Conservation (phyloP, 129 eudicot species). For the Dittrichia graveolens region DNA sequence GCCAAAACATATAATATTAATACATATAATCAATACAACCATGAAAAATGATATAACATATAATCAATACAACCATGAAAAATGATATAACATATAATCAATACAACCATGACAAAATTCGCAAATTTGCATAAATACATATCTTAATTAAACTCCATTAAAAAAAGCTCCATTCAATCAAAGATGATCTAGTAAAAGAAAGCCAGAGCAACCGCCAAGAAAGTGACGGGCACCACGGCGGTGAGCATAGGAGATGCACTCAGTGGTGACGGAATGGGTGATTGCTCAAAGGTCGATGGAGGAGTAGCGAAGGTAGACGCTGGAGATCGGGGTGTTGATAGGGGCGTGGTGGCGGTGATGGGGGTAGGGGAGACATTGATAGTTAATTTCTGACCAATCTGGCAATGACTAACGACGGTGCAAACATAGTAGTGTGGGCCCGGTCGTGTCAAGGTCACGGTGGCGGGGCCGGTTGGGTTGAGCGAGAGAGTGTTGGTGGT, state of each 20-base stretch:
- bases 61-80: not conserved
- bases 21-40: not conserved
- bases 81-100: not conserved
- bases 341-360: constrained; percentile 19
- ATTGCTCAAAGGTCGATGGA: constrained; percentile 16
- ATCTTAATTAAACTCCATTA: not conserved
- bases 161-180: not conserved
- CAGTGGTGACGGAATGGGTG: constrained; percentile 26
- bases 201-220: constrained; percentile 42
- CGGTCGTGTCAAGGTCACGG: constrained; percentile 36
- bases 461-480: constrained; percentile 46
- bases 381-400: constrained; percentile 59
- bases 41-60: not conserved
- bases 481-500: constrained; percentile 46
- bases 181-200: constrained; percentile 31
- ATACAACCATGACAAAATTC: not conserved
- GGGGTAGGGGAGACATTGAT: constrained; percentile 50
- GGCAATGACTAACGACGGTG: constrained; percentile 50
- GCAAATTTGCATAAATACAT: not conserved
- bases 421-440: constrained; percentile 58
- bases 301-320: constrained; percentile 26
- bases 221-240: constrained; percentile 38
- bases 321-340: constrained; percentile 25
- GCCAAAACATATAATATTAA: not conserved
- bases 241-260: constrained; percentile 11